Evolutionary conservation across 495 filamentous ascomycete species (phyloP), one percentile per base, ranked within the genome.

Genomic region (Lophiotrema nucula): DNA sequence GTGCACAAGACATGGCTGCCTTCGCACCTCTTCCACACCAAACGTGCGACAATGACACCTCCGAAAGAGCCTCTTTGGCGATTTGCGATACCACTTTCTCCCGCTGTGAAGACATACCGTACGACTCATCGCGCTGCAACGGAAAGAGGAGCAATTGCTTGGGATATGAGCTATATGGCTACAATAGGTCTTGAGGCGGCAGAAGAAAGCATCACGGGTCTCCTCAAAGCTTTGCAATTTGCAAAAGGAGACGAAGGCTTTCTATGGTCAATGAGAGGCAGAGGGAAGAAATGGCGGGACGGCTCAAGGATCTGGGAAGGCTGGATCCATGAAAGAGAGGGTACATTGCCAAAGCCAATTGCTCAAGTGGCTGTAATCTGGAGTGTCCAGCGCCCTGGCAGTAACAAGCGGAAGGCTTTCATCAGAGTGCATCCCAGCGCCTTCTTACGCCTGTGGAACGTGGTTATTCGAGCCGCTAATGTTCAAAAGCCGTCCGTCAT

Each of bases 151-250:
- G 81, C 80, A 47, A 79, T 92, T 10, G 86, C 82, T 2, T 98
- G 95, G 92, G 93, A 98, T 74, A 90, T 84, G 81, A 97, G 92
- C 67, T 98, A 96, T 69, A 89, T 93, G 74, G 84, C 89, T 68
- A 97, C 89, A 1, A 85, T 96, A 60, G 80, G 85, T 27, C 64
- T 97, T 1, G 86, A 88, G 53, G 93, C 95, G 5, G 68, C 74
- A 3, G 79, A 82, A 38, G 65, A 73, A 12, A 84, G 81, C 23
- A 68, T 96, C 21, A 74, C 83, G 50, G 80, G 79, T 19, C 74
- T 93, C 21, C 62, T 97, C 25, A 81, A 75, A 51, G 76, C 72
- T 3, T 60, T 96, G 1, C 83, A 84, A 1, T 69, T 90, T 22
- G 76, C 75, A 18, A 81, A 81, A 22, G 73, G 77, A 16, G 73